Conservation (phyloP, 108 stramenopile genomes). For the Cylindrotheca closterium region DNA sequence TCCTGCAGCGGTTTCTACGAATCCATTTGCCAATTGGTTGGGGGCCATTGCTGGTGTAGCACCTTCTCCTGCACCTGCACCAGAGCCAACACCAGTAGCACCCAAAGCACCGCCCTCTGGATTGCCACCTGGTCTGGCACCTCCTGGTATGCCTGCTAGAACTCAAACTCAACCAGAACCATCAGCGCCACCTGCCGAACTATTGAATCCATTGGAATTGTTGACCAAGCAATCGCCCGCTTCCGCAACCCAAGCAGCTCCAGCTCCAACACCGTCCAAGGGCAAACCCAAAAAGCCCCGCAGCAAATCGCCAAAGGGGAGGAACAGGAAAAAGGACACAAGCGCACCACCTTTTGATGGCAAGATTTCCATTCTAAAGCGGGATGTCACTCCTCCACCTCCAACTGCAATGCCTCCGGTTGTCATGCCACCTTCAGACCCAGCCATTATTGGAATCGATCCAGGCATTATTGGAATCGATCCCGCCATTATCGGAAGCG, state of each 20-base stretch:
- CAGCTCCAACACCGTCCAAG: not conserved
- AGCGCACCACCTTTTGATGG: slow-evolving; percentile 19
- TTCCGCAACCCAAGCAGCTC: not conserved
- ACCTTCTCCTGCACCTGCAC: slow-evolving; percentile 1
- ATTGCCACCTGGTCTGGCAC: slow-evolving; percentile 10
- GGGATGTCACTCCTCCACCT: slow-evolving; percentile 18
- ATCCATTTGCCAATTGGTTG: slow-evolving; percentile 84
- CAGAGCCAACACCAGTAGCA: slow-evolving; percentile 19
- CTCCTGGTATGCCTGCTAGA: slow-evolving; percentile 23
- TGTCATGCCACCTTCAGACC: slow-evolving; percentile 3
- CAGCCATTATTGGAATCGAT: slow-evolving; percentile 12
- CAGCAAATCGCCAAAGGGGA: slow-evolving; percentile 49
- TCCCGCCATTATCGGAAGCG: slow-evolving; percentile 9
- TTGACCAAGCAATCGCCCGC: slow-evolving; percentile 7
- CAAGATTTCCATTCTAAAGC: slow-evolving; percentile 58
- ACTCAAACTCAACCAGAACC: not conserved
- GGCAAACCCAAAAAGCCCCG: slow-evolving; percentile 52
- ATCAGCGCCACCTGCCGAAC: slow-evolving; percentile 22
- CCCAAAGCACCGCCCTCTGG: slow-evolving; percentile 8
- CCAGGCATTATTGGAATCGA: slow-evolving; percentile 14
- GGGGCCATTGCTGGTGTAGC: slow-evolving; percentile 45
- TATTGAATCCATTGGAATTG: slow-evolving; percentile 30
- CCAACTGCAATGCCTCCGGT: slow-evolving; percentile 6
- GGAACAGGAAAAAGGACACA: slow-evolving; percentile 12
- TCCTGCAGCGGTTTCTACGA: slow-evolving; percentile 20